These are phyloP conservation scores for Phalaenopsis aphrodite DNA, from an alignment of 106 monocot genomes.

Conservation along the genomic window DNA sequence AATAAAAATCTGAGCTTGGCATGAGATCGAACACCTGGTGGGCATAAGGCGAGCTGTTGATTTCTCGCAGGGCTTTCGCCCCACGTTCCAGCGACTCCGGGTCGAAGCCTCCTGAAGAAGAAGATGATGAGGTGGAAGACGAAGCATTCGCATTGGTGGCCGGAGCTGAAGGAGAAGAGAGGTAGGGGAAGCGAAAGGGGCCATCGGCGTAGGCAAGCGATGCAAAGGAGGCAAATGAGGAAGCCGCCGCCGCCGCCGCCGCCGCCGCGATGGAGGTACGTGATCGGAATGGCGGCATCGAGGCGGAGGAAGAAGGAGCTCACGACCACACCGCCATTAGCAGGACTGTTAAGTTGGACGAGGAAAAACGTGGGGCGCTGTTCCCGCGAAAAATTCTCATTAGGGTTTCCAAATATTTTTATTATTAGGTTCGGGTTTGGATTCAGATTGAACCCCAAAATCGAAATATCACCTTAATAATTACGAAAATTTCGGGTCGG, in stretches of 20 bases:
- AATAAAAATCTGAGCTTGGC: neutral
- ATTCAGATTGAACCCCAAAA: too few species aligned
- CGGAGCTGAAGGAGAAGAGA: neutral
- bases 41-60: constrained; percentile 62
- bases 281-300: too few species aligned
- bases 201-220: constrained; percentile 24
- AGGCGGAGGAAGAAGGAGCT: too few species aligned
- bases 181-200: constrained; percentile 9
- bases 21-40: constrained; percentile 47
- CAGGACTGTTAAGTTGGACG: too few species aligned
- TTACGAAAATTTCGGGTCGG: too few species aligned
- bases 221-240: constrained; percentile 7
- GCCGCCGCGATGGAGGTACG: neutral
- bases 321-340: too few species aligned
- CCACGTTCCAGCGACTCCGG: constrained; percentile 75
- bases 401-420: too few species aligned
- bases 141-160: neutral
- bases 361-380: too few species aligned
- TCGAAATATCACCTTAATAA: too few species aligned
- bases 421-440: too few species aligned
- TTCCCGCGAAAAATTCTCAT: too few species aligned
- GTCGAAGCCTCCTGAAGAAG: constrained; percentile 53
- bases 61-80: constrained; percentile 71
- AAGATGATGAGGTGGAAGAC: neutral
- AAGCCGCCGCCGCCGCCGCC: constrained; percentile 14